A percentile compares a stretch with the other conserved stretches of the same genome.
These are phyloP conservation scores for Gnomoniopsis smithogilvyi DNA, from an alignment of 2,329 filamentous ascomycete genomes.

Conservation along the genomic window DNA sequence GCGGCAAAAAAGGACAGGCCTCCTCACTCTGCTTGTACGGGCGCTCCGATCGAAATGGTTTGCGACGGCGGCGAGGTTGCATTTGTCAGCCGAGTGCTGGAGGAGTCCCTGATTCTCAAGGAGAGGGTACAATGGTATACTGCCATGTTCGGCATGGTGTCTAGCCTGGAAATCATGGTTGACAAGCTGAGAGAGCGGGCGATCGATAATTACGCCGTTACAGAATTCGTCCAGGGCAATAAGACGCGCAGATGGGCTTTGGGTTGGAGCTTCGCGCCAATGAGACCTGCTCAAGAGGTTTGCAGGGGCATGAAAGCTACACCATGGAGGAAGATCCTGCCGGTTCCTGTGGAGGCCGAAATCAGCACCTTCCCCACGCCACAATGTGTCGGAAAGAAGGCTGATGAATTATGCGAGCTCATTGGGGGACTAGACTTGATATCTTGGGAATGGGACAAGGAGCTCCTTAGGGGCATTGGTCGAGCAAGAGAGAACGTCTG, in stretches of 20 bases:
- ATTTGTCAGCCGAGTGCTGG: slow-evolving; percentile 75
- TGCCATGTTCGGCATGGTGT: slow-evolving; percentile 81
- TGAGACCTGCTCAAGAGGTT: slow-evolving; percentile 55
- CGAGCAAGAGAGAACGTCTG: slow-evolving; percentile 71
- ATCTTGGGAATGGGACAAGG: slow-evolving; percentile 61
- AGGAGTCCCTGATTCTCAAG: slow-evolving; percentile 29
- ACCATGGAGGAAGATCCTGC: slow-evolving; percentile 41
- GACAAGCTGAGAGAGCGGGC: slow-evolving; percentile 52
- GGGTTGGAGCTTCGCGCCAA: slow-evolving; percentile 76
- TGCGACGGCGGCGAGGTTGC: slow-evolving; percentile 72
- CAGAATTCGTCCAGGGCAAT: slow-evolving; percentile 72
- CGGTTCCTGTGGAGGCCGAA: slow-evolving; percentile 36
- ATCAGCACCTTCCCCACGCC: slow-evolving; percentile 42
- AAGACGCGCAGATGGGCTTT: slow-evolving; percentile 84
- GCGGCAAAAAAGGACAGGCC: slow-evolving; percentile 64
- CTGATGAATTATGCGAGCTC: slow-evolving; percentile 36
- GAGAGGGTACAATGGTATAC: slow-evolving; percentile 80
- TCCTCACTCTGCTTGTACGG: slow-evolving; percentile 72
- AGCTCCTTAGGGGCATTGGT: slow-evolving; percentile 54
- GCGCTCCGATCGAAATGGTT: slow-evolving; percentile 82
- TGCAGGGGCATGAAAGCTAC: slow-evolving; percentile 41
- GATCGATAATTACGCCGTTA: slow-evolving; percentile 78
- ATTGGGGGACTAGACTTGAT: slow-evolving; percentile 55
- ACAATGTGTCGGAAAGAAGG: slow-evolving; percentile 37
- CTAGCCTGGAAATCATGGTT: slow-evolving; percentile 62